These are phyloP conservation scores for Backusella morwellensis DNA, from an alignment of 192 early-diverging fungal species.

Conservation along the genomic window DNA sequence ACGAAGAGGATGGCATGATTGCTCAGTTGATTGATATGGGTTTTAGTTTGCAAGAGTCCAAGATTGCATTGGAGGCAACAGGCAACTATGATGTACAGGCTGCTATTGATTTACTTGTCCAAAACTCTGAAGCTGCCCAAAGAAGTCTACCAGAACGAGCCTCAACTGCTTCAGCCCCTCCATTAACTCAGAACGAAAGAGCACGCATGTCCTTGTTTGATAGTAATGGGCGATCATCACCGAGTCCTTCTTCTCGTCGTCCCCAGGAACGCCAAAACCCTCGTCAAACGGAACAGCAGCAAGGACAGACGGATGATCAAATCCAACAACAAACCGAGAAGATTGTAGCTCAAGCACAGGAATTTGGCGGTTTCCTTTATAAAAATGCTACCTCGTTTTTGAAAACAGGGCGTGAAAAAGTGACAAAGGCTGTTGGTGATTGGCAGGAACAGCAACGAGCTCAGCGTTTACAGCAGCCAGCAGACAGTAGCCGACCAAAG, in stretches of 20 bases:
- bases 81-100: slow-evolving; percentile 58
- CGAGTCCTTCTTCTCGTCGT: background rate
- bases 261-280: background rate
- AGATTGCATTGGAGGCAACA: slow-evolving; percentile 66
- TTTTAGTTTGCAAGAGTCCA: slow-evolving; percentile 65
- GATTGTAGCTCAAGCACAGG: slow-evolving; percentile 51
- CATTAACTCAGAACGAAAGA: slow-evolving; percentile 1
- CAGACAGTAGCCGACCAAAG: slow-evolving; percentile 25
- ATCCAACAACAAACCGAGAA: slow-evolving; percentile 54
- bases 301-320: slow-evolving; percentile 22
- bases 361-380: slow-evolving; percentile 59
- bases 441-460: slow-evolving; percentile 42
- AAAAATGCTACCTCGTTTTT: slow-evolving; percentile 67
- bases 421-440: slow-evolving; percentile 60
- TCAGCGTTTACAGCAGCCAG: slow-evolving; percentile 25
- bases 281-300: slow-evolving; percentile 1
- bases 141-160: background rate
- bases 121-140: slow-evolving; percentile 15
- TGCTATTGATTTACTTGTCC: slow-evolving; percentile 49
- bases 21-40: slow-evolving; percentile 81
- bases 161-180: background rate
- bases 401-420: slow-evolving; percentile 58
- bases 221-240: background rate
- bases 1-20: slow-evolving; percentile 47
- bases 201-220: slow-evolving; percentile 11